phyloP scores from a whole-genome alignment of 2,329 filamentous ascomycete species.

The Lomentospora prolificans region DNA sequence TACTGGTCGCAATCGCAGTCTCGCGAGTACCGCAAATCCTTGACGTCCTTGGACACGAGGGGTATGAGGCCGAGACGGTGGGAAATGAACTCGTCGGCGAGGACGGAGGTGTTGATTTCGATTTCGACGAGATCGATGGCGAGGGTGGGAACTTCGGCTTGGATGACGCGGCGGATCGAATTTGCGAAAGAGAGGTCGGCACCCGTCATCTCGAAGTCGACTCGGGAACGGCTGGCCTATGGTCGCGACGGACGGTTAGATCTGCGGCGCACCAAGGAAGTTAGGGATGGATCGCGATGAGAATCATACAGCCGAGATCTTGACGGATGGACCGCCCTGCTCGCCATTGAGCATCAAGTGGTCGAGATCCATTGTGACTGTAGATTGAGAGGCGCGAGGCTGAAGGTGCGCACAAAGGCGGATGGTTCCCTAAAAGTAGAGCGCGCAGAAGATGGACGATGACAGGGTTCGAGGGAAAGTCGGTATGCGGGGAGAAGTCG shows the following conservation, averaged over 20 bases:
- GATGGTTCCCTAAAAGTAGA: background rate
- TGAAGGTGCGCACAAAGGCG: background rate
- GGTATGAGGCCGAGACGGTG: slow-evolving; percentile 88
- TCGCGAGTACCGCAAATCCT: slow-evolving; percentile 74
- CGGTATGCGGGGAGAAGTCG: too few relatives aligned
- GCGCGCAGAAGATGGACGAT: too few relatives aligned
- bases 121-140: slow-evolving; percentile 94
- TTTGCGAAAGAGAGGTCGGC: slow-evolving; percentile 90
- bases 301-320: slow-evolving; percentile 46
- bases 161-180: slow-evolving; percentile 79
- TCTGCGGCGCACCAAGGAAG: background rate
- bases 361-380: slow-evolving; percentile 44
- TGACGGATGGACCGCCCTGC: slow-evolving; percentile 45
- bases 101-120: slow-evolving; percentile 85
- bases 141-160: slow-evolving; percentile 88
- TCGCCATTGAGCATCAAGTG: slow-evolving; percentile 51
- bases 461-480: too few relatives aligned
- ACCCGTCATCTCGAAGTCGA: slow-evolving; percentile 85
- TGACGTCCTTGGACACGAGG: slow-evolving; percentile 73
- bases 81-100: slow-evolving; percentile 91
- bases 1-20: slow-evolving; percentile 96
- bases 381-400: background rate
- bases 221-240: slow-evolving; percentile 68
- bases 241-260: background rate
- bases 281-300: background rate